phyloP scores from a whole-genome alignment of 345 rosid species.

The Citrus unshiu region DNA sequence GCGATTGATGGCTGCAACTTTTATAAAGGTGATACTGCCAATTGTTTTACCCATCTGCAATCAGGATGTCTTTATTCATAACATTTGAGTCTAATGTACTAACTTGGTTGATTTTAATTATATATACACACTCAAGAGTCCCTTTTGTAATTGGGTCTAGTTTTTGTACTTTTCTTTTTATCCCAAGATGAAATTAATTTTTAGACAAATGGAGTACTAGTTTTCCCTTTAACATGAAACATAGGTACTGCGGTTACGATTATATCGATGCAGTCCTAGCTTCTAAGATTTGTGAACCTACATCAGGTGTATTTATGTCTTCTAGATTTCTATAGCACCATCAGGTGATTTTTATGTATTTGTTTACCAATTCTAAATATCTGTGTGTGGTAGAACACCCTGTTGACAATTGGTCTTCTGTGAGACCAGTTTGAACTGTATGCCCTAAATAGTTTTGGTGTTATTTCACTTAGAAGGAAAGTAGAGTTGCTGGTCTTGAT shows the following conservation, averaged over 20 bases:
- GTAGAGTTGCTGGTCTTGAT: neutral
- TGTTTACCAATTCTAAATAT: neutral
- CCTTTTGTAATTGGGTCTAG: neutral
- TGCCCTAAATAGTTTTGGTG: neutral
- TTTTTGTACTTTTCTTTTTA: neutral
- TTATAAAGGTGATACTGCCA: neutral
- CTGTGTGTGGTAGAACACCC: neutral
- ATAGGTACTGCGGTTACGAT: neutral
- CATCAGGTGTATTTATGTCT: neutral
- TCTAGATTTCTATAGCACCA: neutral
- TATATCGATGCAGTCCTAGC: neutral
- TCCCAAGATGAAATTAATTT: neutral
- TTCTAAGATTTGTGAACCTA: neutral
- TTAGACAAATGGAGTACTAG: neutral
- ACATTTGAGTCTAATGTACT: neutral
- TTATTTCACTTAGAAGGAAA: neutral
- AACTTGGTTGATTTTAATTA: neutral
- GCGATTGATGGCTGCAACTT: neutral
- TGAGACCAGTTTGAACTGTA: no score
- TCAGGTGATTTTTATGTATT: no score
- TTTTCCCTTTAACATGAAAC: neutral
- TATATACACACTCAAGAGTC: neutral
- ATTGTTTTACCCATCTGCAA: neutral
- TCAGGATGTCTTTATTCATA: neutral
- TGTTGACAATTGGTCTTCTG: neutral